Conservation (phyloP, 768 basidiomycete species). For the Hygrophorus russula region DNA sequence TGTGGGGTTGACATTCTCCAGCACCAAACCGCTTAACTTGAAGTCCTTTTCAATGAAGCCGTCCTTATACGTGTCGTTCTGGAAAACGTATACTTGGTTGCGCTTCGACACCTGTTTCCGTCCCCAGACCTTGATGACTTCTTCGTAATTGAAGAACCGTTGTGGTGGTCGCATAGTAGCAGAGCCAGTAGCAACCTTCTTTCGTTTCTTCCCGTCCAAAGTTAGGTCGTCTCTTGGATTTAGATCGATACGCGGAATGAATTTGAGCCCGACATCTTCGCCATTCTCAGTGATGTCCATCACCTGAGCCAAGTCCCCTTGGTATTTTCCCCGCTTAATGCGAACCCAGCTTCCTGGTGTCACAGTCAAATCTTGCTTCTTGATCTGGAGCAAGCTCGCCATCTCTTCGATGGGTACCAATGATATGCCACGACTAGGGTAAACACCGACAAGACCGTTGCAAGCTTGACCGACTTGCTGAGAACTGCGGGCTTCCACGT, state of each 20-base stretch:
- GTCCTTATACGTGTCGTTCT: conserved; percentile 87
- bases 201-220: conserved; percentile 63
- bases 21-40: conserved; percentile 61
- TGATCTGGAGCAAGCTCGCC: conserved; percentile 91
- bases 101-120: conserved; percentile 66
- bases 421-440: conserved; percentile 66
- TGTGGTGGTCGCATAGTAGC: conserved; percentile 77
- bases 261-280: conserved; percentile 86
- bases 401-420: conserved; percentile 96
- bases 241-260: conserved; percentile 96
- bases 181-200: conserved; percentile 43
- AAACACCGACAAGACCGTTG: conserved; percentile 88
- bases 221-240: conserved; percentile 74
- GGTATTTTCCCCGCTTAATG: conserved; percentile 86
- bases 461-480: conserved; percentile 80
- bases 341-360: conserved; percentile 91
- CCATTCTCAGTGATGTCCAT: conserved; percentile 89
- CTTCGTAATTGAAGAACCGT: conserved; percentile 88
- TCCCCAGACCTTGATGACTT: conserved; percentile 79
- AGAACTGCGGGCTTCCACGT: conserved; percentile 86
- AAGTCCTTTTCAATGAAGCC: conserved; percentile 97
- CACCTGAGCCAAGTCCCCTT: conserved; percentile 92
- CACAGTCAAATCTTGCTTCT: conserved; percentile 83
- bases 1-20: conserved; percentile 90
- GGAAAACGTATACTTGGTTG: conserved; percentile 73